Base-by-base conservation (phyloP, 106 monocot species). In the Dioscorea zingiberensis region DNA sequence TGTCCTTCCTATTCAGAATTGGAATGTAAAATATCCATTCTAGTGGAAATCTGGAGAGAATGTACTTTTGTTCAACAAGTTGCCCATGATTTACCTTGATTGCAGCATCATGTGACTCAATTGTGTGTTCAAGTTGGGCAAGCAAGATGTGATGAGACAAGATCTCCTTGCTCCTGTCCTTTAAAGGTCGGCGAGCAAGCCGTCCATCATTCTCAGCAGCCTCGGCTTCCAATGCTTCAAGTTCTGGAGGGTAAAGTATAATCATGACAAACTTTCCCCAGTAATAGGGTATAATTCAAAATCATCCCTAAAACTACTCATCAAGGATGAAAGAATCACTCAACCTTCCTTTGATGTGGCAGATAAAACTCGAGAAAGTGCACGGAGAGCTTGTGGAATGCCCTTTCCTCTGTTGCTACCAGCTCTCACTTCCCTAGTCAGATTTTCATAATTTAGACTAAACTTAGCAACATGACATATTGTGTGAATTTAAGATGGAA, bases 341-440 rank as follows among this genome's bases (percentile, higher is more conserved):
- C 6, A 60, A 94, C 94, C 94, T 80, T 82, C 72, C 51, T 51
- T 28, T 71, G 94, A 80, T 32, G 66, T 79, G 14, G 85, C 76
- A 55, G 78, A 85, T 76, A 87, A 64, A 73, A 94, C 69, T 19
- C 94, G 79, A 26, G 75, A 73, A 80, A 83, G 87, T 80, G 90
- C 90, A 64, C 84, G 90, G 23, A 94, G 79, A 24, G 87, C 76
- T 47, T 71, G 82, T 17, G 90, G 90, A 66, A 94, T 87, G 44
- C 94, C 94, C 58, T 74, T 85, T 30, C 90, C 82, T 67, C 76
- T 93, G 26, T 76, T 78, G 26, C 56, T 63, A 38, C 58, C 54
- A 63, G 73, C 71, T 72, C 78, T 86, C 3, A 90, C 87, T 84
- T 85, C 84, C 73, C 90, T 94, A 66, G 16, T 64, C 8, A 45